These are phyloP conservation scores for Daucus carota DNA, from an alignment of 129 eudicot species.

Conservation along the genomic window DNA sequence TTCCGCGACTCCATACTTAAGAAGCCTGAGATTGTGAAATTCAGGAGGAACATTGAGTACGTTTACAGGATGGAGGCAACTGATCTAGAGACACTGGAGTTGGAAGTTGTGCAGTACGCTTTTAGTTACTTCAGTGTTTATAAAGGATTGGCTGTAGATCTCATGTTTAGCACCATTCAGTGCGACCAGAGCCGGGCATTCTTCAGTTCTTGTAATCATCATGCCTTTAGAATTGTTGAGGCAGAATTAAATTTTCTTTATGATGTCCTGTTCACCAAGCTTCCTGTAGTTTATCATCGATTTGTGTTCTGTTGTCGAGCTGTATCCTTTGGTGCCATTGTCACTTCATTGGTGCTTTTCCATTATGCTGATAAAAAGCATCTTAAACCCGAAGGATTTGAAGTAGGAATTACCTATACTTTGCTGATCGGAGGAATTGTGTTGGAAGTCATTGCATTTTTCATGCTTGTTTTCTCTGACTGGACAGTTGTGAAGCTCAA, in stretches of 20 bases:
- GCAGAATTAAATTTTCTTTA: constrained; percentile 52
- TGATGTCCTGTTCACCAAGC: constrained; percentile 52
- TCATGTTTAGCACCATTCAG: constrained; percentile 31
- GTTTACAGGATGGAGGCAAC: not conserved
- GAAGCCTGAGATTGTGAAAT: constrained; percentile 12
- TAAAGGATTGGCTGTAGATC: constrained; percentile 48
- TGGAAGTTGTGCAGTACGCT: constrained; percentile 46
- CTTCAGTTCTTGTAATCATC: constrained; percentile 30
- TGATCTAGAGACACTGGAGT: not conserved
- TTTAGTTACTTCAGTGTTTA: constrained; percentile 25
- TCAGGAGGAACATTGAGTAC: too few relatives aligned
- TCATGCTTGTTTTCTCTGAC: constrained; percentile 51
- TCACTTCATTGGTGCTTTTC: constrained; percentile 27
- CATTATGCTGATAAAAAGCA: constrained; percentile 8
- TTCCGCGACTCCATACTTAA: constrained; percentile 44
- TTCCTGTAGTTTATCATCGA: constrained; percentile 21
- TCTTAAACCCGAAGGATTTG: not conserved
- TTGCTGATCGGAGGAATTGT: constrained; percentile 48
- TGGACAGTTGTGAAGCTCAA: constrained; percentile 28
- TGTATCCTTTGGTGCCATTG: constrained; percentile 18
- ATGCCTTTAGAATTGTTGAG: constrained; percentile 46
- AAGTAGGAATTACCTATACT: constrained; percentile 38
- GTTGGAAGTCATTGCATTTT: constrained; percentile 31
- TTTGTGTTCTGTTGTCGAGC: constrained; percentile 15
- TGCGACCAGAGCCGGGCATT: constrained; percentile 38